Evolutionary conservation across 352 stramenopile genomes (phyloP).

Genomic region (Heterotrichella gracilis): DNA sequence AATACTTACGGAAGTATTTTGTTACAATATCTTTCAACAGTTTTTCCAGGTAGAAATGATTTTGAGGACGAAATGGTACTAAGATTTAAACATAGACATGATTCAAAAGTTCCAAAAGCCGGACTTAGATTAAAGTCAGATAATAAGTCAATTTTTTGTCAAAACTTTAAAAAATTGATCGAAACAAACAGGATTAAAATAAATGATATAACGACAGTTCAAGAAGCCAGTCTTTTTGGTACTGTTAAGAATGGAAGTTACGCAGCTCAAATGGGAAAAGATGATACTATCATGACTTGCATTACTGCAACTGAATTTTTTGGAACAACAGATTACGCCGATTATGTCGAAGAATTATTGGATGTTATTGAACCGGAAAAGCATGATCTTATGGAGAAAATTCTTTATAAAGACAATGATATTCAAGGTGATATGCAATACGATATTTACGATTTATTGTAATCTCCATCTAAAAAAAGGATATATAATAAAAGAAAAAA

Average conservation of each 20-base stretch:
- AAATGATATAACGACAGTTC: constrained; percentile 12
- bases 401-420: too few species aligned
- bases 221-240: too few species aligned
- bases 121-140: background rate
- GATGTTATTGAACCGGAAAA: constrained; percentile 9
- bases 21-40: too few species aligned
- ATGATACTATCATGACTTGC: background rate
- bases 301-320: constrained; percentile 11
- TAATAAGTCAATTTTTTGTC: constrained; percentile 6
- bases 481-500: constrained; percentile 10
- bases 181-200: background rate
- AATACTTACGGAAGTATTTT: background rate
- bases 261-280: background rate
- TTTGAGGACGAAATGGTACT: too few species aligned
- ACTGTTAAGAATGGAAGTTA: too few species aligned
- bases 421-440: too few species aligned
- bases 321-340: background rate
- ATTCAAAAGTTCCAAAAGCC: constrained; percentile 9
- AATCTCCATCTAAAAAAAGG: constrained; percentile 6
- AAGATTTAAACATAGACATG: too few species aligned
- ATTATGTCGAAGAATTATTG: background rate
- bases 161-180: constrained; percentile 2
- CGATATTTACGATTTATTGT: too few species aligned
- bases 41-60: too few species aligned
- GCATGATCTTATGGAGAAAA: too few species aligned